These are phyloP conservation scores for Oehlia diaphana DNA, from an alignment of 192 early-diverging fungal species.

Conservation along the genomic window DNA sequence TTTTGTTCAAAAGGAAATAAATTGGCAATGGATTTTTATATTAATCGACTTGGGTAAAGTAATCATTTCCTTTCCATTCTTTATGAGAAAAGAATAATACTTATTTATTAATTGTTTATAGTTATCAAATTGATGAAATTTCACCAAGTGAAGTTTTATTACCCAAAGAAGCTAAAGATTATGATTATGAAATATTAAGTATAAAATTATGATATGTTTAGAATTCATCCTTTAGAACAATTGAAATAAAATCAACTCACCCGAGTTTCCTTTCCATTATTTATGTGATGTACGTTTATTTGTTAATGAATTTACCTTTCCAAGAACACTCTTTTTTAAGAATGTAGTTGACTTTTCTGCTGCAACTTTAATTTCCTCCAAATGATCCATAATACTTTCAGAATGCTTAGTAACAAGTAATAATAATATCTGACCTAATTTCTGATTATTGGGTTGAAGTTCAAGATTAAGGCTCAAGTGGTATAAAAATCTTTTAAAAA, in stretches of 20 bases:
- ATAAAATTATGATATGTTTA: conserved; percentile 37
- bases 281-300: not conserved
- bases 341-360: conserved; percentile 19
- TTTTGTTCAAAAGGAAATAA: conserved; percentile 39
- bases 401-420: conserved; percentile 26
- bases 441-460: conserved; percentile 8
- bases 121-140: conserved; percentile 58
- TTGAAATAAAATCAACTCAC: not conserved
- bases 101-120: conserved; percentile 21
- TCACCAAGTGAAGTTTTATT: conserved; percentile 56
- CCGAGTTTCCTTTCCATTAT: not conserved
- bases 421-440: conserved; percentile 22
- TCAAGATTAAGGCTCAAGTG: conserved; percentile 14
- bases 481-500: conserved; percentile 9
- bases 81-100: not conserved
- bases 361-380: conserved; percentile 1
- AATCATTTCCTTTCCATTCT: not conserved
- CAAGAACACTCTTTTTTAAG: conserved; percentile 20
- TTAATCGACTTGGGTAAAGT: conserved; percentile 45
- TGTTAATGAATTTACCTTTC: not conserved
- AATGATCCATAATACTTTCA: conserved; percentile 4
- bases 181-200: conserved; percentile 64
- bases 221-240: not conserved
- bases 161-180: conserved; percentile 41
- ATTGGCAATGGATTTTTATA: conserved; percentile 57